Evolutionary conservation across 2,329 filamentous ascomycete species (phyloP).

Genomic region (Pestalotiopsis sp.): DNA sequence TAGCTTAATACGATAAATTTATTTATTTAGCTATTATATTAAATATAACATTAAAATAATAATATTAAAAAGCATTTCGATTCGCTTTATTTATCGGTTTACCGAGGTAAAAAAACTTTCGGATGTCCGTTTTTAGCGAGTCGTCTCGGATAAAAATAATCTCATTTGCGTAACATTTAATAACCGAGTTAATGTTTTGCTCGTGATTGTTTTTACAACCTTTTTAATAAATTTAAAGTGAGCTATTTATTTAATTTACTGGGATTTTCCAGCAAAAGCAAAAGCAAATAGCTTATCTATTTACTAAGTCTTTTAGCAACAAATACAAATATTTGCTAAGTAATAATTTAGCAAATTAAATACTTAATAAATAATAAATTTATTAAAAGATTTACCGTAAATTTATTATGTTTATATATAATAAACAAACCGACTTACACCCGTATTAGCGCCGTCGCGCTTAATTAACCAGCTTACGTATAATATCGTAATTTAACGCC

Average conservation of each 20-base stretch:
- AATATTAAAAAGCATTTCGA: too few species aligned
- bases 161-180: too few species aligned
- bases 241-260: constrained; percentile 6
- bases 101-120: too few species aligned
- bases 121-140: too few species aligned
- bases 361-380: constrained; percentile 1
- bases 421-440: constrained; percentile 4
- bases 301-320: constrained; percentile 3
- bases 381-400: not conserved
- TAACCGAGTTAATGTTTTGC: too few species aligned
- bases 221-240: too few species aligned
- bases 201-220: too few species aligned
- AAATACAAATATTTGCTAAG: constrained; percentile 4
- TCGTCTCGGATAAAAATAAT: too few species aligned
- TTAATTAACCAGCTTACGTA: constrained; percentile 1
- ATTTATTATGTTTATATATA: constrained; percentile 7
- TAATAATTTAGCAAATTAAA: constrained; percentile 3
- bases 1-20: too few species aligned
- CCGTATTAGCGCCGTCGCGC: constrained; percentile 5
- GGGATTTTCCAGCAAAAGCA: constrained; percentile 3
- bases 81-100: too few species aligned
- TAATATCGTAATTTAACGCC: not conserved
- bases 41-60: too few species aligned
- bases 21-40: too few species aligned
- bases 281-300: constrained; percentile 6